Evolutionary conservation across 1,284 basidiomycete species (phyloP).

Genomic region (Tetrapyrgos nigripes): DNA sequence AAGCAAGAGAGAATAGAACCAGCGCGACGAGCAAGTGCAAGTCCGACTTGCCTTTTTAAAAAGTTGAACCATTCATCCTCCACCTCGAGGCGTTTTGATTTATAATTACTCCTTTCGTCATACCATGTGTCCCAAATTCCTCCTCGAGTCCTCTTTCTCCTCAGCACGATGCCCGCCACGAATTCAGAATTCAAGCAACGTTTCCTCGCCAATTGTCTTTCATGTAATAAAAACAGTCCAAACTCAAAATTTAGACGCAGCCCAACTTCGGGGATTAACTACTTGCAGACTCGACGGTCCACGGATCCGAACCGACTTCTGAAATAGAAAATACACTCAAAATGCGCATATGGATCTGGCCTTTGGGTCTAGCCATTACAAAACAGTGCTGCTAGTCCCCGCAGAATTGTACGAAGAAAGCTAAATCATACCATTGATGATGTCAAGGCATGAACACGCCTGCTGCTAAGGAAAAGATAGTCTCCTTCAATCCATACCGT

Average conservation of each 20-base stretch:
- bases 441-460: too few relatives aligned
- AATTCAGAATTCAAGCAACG: neutral
- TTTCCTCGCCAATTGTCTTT: neutral
- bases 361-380: too few relatives aligned
- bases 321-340: too few relatives aligned
- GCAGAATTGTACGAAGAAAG: too few relatives aligned
- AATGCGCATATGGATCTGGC: too few relatives aligned
- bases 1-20: neutral
- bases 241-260: neutral
- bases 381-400: too few relatives aligned
- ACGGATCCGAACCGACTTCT: too few relatives aligned
- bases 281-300: too few relatives aligned
- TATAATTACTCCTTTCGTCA: neutral
- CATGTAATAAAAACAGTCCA: neutral
- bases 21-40: neutral
- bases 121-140: neutral
- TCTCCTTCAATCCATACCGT: too few relatives aligned
- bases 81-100: neutral
- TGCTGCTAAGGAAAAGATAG: too few relatives aligned
- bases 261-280: too few relatives aligned
- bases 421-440: too few relatives aligned
- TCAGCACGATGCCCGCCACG: neutral
- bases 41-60: neutral
- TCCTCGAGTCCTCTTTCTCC: neutral
- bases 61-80: neutral